Base-by-base conservation (phyloP, 2,329 filamentous ascomycete genomes). In the Ceratocystiopsis brevicomis region DNA sequence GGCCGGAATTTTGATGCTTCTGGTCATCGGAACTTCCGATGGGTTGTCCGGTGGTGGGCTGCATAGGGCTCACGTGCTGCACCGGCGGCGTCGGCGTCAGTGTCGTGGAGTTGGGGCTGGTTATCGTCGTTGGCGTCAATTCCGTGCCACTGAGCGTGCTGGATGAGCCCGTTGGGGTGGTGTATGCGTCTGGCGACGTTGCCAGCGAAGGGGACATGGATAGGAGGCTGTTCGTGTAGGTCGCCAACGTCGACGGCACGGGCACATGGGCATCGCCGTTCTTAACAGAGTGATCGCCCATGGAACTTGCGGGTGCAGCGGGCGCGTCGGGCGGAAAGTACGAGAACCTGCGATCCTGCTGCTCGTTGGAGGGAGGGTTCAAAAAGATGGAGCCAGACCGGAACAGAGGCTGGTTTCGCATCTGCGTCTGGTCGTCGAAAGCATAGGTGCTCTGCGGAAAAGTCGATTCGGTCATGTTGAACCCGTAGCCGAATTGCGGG, bases 351-450 rank as follows among this genome's bases (percentile, higher is more conserved):
- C 74, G 66, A 9, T 73, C 73, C 37, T 61, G 64, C 10, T 61
- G 60, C 47, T 74, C 70, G 6, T 63, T 67, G 16, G 65, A 66
- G 1, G 68, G 65, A 6, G 74, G 73, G 45, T 70, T 73, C 49
- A 68, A 62, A 56, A 79, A 79, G 47, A 79, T 79, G 1, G 76
- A 78, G 53, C 76, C 76, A 11, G 75, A 78, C 43, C 76, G 67
- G 57, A 79, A 79, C 4, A 65, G 68, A 1, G 65, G 74, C 14
- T 52, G 51, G 6, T 30, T 37, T 1, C 45, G 44, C 5, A 30
- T 10, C 25, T 30, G 25, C 10, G 25, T 10, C 25, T 8, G 25
- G 8, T 61, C 48, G 25, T 50, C 50, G 38, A 48, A 49, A 11
- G 6, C 25, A 10, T 30, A 30, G 25, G 4, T 30, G 25, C 8